Evolutionary conservation across 2,329 filamentous ascomycete genomes (phyloP), one percentile per base, ranked within the genome.

Genomic region (Trichoderma hamatum): DNA sequence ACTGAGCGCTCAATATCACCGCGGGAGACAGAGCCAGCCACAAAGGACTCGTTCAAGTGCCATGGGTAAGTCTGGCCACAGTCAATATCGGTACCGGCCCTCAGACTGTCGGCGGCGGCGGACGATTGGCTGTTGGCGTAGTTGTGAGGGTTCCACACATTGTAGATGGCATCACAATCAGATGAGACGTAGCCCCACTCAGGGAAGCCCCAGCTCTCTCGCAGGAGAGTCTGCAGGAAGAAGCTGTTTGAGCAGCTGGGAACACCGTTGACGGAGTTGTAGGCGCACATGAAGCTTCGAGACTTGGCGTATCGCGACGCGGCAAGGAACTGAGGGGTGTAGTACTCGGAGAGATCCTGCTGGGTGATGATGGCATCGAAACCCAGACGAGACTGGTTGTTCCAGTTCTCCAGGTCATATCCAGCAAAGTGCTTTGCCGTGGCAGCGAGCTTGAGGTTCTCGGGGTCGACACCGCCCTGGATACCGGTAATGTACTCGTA

Each of bases 291-390:
- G 72, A 89, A 81, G 51, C 87, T 88, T n/a, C 82, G 60, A 83
- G 86, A 76, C 89, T 90, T 76, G 83, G 83, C 74, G 88, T 82
- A 63, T 19, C 67, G 67, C 1, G 67, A 51, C 0, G 67, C 59
- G 3, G 49, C 60, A 3, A 69, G 60, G 78, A 92, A 92, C 0
- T 88, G 84, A 0, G 86, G 88, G 43, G 89, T 82, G 73, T 90
- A 92, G 77, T 91, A 92, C 73, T 91, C 89, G 0, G 84, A 82
- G 2, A 92, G 78, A 70, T 92, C 89, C 72, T 91, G 89, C 51
- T 82, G 79, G 14, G 82, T 80, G 70, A 90, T 85, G 16, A 83
- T 79, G 11, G 88, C 84, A 74, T 90, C 81, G 69, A 87, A 89
- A 21, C 84, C 82, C 76, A 85, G 82, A 10, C 84, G 78, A 54